Conservation (phyloP, 306 rosid genomes). For the Pterocarpus macrocarpus region DNA sequence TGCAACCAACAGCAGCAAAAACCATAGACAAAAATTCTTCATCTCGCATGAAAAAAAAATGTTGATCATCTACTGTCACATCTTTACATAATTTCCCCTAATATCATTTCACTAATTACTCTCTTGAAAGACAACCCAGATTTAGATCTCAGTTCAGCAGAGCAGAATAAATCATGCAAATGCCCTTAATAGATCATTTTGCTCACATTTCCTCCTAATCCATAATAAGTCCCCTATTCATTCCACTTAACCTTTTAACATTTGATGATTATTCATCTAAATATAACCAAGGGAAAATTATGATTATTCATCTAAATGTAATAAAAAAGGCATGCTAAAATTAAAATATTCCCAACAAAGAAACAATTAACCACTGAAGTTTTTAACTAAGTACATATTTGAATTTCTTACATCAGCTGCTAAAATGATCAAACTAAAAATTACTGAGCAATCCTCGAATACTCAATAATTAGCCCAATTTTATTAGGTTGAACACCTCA, state of each 20-base stretch:
- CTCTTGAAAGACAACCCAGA: background rate
- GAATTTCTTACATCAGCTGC: slow-evolving; percentile 30
- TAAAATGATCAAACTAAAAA: slow-evolving; percentile 5
- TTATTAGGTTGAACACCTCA: background rate
- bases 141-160: background rate
- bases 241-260: too few species aligned
- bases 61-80: background rate
- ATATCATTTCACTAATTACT: too few species aligned
- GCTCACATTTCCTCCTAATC: background rate
- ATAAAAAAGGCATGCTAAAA: too few species aligned
- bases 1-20: background rate
- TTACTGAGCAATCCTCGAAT: background rate
- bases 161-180: background rate
- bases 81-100: background rate
- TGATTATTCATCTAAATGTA: background rate
- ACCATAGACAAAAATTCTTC: background rate
- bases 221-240: too few species aligned
- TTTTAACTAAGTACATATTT: background rate
- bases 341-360: background rate
- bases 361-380: background rate
- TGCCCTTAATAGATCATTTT: background rate
- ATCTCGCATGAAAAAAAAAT: slow-evolving; percentile 10
- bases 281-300: too few species aligned
- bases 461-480: background rate
- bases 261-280: background rate